Base-by-base conservation (phyloP, 345 rosid species). In the Eucalyptus erythrocorys region DNA sequence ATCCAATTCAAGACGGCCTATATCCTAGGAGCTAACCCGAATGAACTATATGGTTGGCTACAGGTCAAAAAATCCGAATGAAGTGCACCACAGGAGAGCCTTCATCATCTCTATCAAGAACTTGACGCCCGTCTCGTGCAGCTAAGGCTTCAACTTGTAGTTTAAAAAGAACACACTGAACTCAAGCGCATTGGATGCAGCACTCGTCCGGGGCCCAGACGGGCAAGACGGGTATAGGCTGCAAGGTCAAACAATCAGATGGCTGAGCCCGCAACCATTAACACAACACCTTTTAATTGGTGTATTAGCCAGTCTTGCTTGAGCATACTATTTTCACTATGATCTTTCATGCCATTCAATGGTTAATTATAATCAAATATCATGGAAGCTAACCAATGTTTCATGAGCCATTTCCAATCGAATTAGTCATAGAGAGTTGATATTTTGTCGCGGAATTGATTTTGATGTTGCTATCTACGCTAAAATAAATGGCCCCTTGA, bases 141-240 rank as follows among this genome's bases (percentile, higher is more conserved):
- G 91, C 81, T 93, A 88, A 5, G 95, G 95, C 32, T 91, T 89
- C 64, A 88, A 89, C 22, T 30, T 45, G 40, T 96, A 96, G 94
- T 95, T 81, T 88, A 86, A 88, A 76, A 88, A 85, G 86, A 87
- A 89, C 48, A 85, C 88, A 4, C 92, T 93, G 3, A 95, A 97
- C 91, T 97, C 96, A 19, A 94, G 95, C 90, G 91, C 94, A 21
- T 87, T 96, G 82, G 89, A 88, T 6, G 97, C 98, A 82, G 97
- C 96, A 43, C 53, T 96, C 32, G 96, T 97, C 17, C 95, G 97
- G 40, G 97, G 99, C 47, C 96, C 97, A 14, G 95, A 95, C 89
- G 90, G 90, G 26, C 92, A 93, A 53, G 98, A 97, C 86, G 81
- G 76, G 43, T 95, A 90, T 53, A 88, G 7, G 97, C 94, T 90